Evolutionary conservation across 306 rosid species (phyloP).

Genomic region (Ormosia semicastrata): DNA sequence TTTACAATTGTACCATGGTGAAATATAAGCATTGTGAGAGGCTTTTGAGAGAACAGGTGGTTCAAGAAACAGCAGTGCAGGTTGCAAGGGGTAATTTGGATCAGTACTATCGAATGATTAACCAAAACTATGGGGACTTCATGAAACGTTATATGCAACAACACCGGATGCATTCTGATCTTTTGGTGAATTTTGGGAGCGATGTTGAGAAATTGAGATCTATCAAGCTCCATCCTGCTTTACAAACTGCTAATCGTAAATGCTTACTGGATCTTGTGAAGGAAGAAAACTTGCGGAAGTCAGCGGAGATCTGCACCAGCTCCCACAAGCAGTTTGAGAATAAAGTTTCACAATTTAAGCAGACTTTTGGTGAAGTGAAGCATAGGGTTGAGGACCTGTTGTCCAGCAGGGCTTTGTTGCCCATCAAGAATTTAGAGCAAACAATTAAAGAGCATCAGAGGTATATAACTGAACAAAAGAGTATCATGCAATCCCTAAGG

Average conservation of each 20-base stretch:
- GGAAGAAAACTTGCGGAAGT: constrained; percentile 83
- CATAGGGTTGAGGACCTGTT: constrained; percentile 75
- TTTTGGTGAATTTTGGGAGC: constrained; percentile 71
- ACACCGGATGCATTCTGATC: constrained; percentile 75
- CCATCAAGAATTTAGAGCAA: constrained; percentile 52
- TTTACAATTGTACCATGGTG: constrained; percentile 51
- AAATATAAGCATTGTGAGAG: constrained; percentile 72
- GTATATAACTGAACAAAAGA: constrained; percentile 71
- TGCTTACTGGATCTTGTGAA: constrained; percentile 89
- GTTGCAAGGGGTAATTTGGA: constrained; percentile 90
- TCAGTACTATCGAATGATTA: constrained; percentile 67
- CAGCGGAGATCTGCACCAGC: constrained; percentile 68
- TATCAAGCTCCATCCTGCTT: constrained; percentile 73
- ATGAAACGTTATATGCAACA: constrained; percentile 82
- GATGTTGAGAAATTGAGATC: constrained; percentile 71
- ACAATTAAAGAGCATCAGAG: constrained; percentile 66
- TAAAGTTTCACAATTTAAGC: constrained; percentile 81
- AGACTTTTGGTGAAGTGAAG: constrained; percentile 65
- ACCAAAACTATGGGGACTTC: constrained; percentile 82
- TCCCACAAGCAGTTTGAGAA: constrained; percentile 93
- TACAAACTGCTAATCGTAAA: constrained; percentile 59
- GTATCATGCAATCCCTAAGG: constrained; percentile 97
- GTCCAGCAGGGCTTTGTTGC: constrained; percentile 46
- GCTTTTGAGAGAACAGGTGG: constrained; percentile 82
- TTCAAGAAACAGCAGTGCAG: constrained; percentile 90